phyloP scores from a whole-genome alignment of 805 yeast species.

The Starmerella khaoyaiensis region DNA sequence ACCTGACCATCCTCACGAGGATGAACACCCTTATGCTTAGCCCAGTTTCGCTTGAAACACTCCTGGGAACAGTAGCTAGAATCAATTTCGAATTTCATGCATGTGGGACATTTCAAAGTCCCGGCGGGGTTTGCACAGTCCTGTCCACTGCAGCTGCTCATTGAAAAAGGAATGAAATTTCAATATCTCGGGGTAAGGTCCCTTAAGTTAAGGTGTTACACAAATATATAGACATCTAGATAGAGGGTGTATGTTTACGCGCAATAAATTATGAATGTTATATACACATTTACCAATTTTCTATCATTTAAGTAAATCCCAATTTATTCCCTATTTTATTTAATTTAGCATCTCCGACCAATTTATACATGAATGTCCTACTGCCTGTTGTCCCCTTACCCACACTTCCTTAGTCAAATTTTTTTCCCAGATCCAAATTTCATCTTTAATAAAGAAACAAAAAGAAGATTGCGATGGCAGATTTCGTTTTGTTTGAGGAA shows the following conservation, averaged over 20 bases:
- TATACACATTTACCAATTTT: too few species aligned
- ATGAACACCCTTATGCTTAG: slow-evolving; percentile 60
- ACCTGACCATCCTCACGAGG: slow-evolving; percentile 34
- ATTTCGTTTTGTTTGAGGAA: slow-evolving; percentile 91
- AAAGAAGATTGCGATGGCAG: slow-evolving; percentile 54
- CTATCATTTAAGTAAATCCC: too few species aligned
- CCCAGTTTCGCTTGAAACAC: slow-evolving; percentile 57
- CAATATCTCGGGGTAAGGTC: too few species aligned
- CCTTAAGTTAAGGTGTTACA: too few species aligned
- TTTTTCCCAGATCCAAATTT: slow-evolving; percentile 7
- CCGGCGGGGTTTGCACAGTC: slow-evolving; percentile 82
- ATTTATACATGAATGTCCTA: too few species aligned
- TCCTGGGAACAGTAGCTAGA: slow-evolving; percentile 67
- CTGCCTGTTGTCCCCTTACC: too few species aligned
- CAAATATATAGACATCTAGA: too few species aligned
- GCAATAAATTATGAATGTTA: too few species aligned
- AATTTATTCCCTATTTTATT: too few species aligned
- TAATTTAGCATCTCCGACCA: too few species aligned
- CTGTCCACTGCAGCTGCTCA: slow-evolving; percentile 56
- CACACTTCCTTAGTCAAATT: slow-evolving; percentile 9
- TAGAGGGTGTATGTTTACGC: too few species aligned
- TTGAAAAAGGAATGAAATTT: too few species aligned
- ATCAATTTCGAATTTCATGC: slow-evolving; percentile 56
- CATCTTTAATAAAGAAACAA: slow-evolving; percentile 4
- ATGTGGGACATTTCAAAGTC: slow-evolving; percentile 76